These are phyloP conservation scores for Phoma herbarum DNA, from an alignment of 2,329 filamentous ascomycete genomes.

Conservation along the genomic window DNA sequence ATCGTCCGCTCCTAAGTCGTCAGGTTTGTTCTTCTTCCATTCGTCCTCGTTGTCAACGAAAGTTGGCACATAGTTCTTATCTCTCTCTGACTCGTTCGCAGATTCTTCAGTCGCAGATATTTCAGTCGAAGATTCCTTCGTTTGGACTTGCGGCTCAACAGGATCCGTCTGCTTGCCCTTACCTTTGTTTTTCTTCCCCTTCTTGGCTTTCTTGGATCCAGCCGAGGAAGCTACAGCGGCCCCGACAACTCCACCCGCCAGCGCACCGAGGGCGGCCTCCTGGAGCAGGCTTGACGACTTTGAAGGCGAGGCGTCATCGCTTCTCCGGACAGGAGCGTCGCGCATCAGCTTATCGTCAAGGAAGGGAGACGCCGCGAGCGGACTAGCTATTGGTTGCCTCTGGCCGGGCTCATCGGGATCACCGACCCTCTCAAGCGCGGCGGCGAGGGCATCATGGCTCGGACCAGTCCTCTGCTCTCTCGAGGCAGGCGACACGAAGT, in stretches of 20 bases:
- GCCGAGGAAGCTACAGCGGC: slow-evolving; percentile 8
- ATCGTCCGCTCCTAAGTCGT: neutral
- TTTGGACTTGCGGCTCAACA: neutral
- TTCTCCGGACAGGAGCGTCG: slow-evolving; percentile 12
- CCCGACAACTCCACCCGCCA: slow-evolving; percentile 39
- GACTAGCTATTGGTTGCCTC: slow-evolving; percentile 19
- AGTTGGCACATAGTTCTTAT: neutral
- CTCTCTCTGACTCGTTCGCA: neutral
- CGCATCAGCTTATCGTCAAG: slow-evolving; percentile 38
- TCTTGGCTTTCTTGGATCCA: neutral
- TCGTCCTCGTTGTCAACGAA: neutral
- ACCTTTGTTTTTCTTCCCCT: neutral
- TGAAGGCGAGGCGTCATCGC: slow-evolving; percentile 7
- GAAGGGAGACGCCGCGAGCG: slow-evolving; percentile 35
- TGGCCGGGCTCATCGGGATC: slow-evolving; percentile 12
- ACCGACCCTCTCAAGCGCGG: slow-evolving; percentile 32
- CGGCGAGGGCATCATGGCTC: slow-evolving; percentile 34
- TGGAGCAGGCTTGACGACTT: slow-evolving; percentile 38
- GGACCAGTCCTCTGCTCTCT: slow-evolving; percentile 19
- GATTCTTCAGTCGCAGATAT: neutral
- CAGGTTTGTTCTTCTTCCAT: neutral
- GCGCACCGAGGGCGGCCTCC: slow-evolving; percentile 39
- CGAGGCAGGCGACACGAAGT: slow-evolving; percentile 50
- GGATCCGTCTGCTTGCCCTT: neutral
- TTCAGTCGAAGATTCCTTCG: too few species aligned